These are phyloP conservation scores for Boletus reticulatus DNA, from an alignment of 768 basidiomycete species.

Conservation along the genomic window DNA sequence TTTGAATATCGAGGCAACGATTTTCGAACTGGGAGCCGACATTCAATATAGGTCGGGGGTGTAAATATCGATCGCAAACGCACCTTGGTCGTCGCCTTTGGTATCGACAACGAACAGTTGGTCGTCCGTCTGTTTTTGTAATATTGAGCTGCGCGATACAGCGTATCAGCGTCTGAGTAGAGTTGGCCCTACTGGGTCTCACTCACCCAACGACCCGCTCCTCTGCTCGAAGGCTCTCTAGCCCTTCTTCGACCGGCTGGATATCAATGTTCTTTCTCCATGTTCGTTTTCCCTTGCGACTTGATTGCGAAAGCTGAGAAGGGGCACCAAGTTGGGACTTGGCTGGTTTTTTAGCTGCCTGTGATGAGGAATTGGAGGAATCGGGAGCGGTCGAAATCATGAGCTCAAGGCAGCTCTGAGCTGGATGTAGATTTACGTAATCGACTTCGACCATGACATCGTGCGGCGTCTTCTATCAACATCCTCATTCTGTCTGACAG, in stretches of 20 bases:
- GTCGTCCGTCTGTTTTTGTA: slow-evolving; percentile 67
- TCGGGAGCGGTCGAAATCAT: slow-evolving; percentile 8
- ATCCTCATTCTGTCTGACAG: too few relatives aligned
- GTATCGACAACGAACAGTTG: slow-evolving; percentile 82
- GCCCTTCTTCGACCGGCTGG: slow-evolving; percentile 67
- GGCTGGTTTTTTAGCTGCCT: slow-evolving; percentile 1
- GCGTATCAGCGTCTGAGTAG: neutral
- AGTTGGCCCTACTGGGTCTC: neutral
- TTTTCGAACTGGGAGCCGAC: slow-evolving; percentile 50
- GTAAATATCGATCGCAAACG: neutral
- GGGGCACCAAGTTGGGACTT: slow-evolving; percentile 25
- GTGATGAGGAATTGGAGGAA: slow-evolving; percentile 3
- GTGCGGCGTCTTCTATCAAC: too few relatives aligned
- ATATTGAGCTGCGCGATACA: slow-evolving; percentile 44
- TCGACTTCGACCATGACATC: too few relatives aligned
- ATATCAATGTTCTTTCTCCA: slow-evolving; percentile 95
- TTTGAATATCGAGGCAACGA: slow-evolving; percentile 53
- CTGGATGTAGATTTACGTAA: too few relatives aligned
- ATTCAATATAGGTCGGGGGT: neutral
- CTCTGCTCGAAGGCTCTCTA: slow-evolving; percentile 78
- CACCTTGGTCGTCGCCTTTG: slow-evolving; percentile 74
- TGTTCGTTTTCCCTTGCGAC: slow-evolving; percentile 87
- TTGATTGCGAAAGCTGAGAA: slow-evolving; percentile 50
- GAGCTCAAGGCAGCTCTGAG: neutral
- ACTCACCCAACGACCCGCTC: slow-evolving; percentile 78